phyloP scores from a whole-genome alignment of 2,329 filamentous ascomycete species.

The Fusarium sp. region DNA sequence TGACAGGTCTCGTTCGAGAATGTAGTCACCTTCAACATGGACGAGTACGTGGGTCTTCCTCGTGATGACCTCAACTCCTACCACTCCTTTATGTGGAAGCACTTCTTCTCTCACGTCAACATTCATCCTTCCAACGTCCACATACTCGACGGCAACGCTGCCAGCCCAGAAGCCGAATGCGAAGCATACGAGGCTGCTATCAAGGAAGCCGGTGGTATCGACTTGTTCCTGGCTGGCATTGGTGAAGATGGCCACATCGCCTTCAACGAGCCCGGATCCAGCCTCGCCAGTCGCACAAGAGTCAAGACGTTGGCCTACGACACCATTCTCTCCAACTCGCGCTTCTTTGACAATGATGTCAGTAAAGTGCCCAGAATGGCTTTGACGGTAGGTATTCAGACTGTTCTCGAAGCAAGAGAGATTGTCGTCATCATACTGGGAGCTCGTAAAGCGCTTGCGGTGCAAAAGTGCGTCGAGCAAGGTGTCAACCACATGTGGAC shows the following conservation, averaged over 20 bases:
- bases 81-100: slow-evolving; percentile 92
- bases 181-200: slow-evolving; percentile 83
- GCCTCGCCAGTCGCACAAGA: slow-evolving; percentile 77
- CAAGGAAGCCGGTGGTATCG: slow-evolving; percentile 77
- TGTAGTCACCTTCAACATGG: slow-evolving; percentile 95
- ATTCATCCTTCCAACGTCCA: slow-evolving; percentile 84
- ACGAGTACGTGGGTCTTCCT: slow-evolving; percentile 87
- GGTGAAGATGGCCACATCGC: slow-evolving; percentile 89
- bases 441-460: slow-evolving; percentile 79
- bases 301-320: slow-evolving; percentile 90
- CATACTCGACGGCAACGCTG: slow-evolving; percentile 82
- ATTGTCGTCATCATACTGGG: slow-evolving; percentile 85
- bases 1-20: slow-evolving; percentile 80
- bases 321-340: slow-evolving; percentile 84
- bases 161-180: slow-evolving; percentile 79
- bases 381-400: slow-evolving; percentile 84
- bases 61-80: slow-evolving; percentile 87
- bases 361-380: slow-evolving; percentile 81
- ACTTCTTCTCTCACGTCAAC: slow-evolving; percentile 88
- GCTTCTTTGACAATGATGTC: slow-evolving; percentile 82
- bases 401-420: slow-evolving; percentile 81
- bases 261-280: slow-evolving; percentile 89
- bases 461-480: slow-evolving; percentile 83
- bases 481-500: slow-evolving; percentile 94
- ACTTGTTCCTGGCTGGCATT: slow-evolving; percentile 85